phyloP scores from a whole-genome alignment of 139 green algal genomes.

The Ettlia oleoabundans region DNA sequence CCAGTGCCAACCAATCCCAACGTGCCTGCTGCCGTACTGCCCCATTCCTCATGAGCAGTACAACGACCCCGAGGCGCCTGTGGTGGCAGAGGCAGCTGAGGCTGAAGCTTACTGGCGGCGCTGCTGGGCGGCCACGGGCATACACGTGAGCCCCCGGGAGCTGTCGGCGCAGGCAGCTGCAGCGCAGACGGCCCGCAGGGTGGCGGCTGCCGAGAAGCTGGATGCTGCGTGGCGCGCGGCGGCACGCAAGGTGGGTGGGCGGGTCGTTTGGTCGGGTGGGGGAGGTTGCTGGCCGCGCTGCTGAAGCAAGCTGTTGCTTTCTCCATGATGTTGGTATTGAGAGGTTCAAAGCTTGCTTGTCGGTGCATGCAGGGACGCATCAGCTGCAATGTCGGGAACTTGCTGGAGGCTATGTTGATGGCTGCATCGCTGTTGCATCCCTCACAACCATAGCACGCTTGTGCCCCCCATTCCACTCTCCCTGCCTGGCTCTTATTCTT shows the following conservation, averaged over 20 bases:
- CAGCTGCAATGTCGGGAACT: no score
- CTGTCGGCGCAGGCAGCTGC: background rate
- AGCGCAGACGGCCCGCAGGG: background rate
- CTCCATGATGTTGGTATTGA: no score
- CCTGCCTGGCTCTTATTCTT: no score
- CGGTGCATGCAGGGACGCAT: no score
- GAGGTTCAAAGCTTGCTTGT: no score
- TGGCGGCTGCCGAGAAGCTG: constrained; percentile 12
- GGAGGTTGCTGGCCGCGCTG: no score
- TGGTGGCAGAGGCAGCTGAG: constrained; percentile 29
- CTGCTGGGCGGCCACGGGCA: constrained; percentile 18
- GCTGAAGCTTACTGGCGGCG: constrained; percentile 29
- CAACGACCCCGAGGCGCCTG: constrained; percentile 39
- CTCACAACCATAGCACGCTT: no score
- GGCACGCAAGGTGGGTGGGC: constrained; percentile 20
- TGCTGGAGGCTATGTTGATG: no score
- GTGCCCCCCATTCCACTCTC: no score
- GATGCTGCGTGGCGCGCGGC: constrained; percentile 1
- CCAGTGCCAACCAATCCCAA: background rate
- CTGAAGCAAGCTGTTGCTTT: no score
- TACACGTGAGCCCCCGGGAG: background rate
- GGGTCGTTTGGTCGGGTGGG: no score
- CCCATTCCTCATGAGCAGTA: constrained; percentile 15
- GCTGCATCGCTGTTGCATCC: no score
- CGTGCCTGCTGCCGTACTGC: background rate